Evolutionary conservation across 176 grass and related monocot genomes (phyloP), one percentile per base, ranked within the genome.

Genomic region (Panicum miliaceum): DNA sequence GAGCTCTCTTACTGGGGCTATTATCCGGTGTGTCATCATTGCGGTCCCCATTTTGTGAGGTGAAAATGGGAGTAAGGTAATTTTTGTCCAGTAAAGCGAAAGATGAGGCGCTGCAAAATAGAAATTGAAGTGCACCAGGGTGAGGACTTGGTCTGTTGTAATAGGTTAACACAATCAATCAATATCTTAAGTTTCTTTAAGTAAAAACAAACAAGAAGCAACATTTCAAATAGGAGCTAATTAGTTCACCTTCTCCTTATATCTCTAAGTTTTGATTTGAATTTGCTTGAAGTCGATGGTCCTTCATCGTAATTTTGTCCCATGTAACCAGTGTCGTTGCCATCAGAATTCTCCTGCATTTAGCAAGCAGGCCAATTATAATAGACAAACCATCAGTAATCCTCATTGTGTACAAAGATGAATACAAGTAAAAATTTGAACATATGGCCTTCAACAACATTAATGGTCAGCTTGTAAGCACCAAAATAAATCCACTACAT

Each of bases 51-150:
- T 86, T 88, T 91, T 87, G 92, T 63, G 73, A 85, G 12, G 92
- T 97, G 50, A 97, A 97, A 80, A 97, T 94, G 65, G 95, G 92
- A 76, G 89, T 97, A 66, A 97, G 83, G 57, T 93, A 97, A 45
- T 93, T 90, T 69, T 82, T 92, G 79, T 97, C 95, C 78, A 97
- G 77, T 79, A 91, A 81, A 71, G 84, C 90, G 68, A 97, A 94
- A 84, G 95, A 91, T 1, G 94, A 82, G 65, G 95, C 94, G 67
- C 95, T 97, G 92, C 84, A 78, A 73, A 15, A 57, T n/a, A 38
- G 58, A 76, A 51, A 58, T 57, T 43, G 34, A 42, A 63, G 62
- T 65, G 72, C 37, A 57, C 7, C 29, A 0, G 38, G 56, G 23
- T 64, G 63, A 85, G 12, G 37, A 57, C 18, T 58, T 56, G 52